Evolutionary conservation across 2,329 filamentous ascomycete species (phyloP), one percentile per base, ranked within the genome.

Genomic region (Talaromyces sp.): DNA sequence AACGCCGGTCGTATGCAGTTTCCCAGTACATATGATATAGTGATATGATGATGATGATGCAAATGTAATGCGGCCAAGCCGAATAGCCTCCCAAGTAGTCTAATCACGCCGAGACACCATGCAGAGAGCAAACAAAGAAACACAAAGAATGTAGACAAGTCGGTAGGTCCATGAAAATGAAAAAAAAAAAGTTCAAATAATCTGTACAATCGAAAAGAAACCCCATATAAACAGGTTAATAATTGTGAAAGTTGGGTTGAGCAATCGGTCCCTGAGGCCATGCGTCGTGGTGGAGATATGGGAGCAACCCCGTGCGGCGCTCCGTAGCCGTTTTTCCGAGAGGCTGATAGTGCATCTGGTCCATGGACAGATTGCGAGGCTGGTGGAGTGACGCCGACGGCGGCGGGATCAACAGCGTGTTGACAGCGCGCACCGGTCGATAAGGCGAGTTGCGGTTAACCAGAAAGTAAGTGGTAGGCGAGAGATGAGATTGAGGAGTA

Each of bases 401-500:
- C 7, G 92, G 91, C 32, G 93, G 93, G 61, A 95, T 91, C 31
- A 97, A 81, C n/a, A 98, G 84, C 0, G 91, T 96, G 67, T 95
- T 92, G 62, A 97, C 91, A 63, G 91, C 85, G 58, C 93, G 89
- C 43, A 97, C 89, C 1, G 93, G 93, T 64, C 91, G 90, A 76
- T 98, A 98, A 3, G 95, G 95, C 59, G 93, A 98, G 64, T 90
- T 88, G 60, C 95, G 86, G 72, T 96, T 91, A 69, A 90, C 89
- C 41, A 97, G 81, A 75, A 96, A 96, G 69, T 91, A 86, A 17
- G 24, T 93, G 0, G 93, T 93, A 0, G 93, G 93, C 32, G 95
- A 98, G 64, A 95, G 84, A 32, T 90, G 88, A 51, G 86, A 85
- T 6, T 89, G 87, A 9, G 86, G 78, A 2, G 84, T 83, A 51